Percentiles rank a stretch among this genome's conserved stretches.
Conservation (phyloP, 768 basidiomycete species). For the Leccinum variicolor region DNA sequence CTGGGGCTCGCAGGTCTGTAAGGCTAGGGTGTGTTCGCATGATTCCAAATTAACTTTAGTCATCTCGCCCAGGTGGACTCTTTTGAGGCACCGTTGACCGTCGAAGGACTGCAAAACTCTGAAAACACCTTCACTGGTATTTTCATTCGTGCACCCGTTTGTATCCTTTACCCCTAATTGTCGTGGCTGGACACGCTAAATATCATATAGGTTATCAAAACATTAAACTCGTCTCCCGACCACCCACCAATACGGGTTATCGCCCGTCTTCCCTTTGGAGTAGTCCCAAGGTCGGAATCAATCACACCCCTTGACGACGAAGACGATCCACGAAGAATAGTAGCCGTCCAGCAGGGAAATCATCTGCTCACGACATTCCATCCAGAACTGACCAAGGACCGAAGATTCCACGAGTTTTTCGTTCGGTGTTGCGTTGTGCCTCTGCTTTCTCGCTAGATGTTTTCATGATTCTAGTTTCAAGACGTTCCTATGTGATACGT, state of each 20-base stretch:
- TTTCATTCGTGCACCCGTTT: conserved; percentile 91
- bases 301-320: conserved; percentile 38
- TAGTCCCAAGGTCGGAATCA: conserved; percentile 40
- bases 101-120: conserved; percentile 59
- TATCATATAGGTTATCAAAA: conserved; percentile 56
- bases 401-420: conserved; percentile 91
- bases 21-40: neutral
- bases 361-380: conserved; percentile 91
- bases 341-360: conserved; percentile 81
- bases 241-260: conserved; percentile 66
- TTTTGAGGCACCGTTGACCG: conserved; percentile 75
- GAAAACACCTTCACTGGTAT: conserved; percentile 70
- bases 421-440: conserved; percentile 66
- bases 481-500: neutral
- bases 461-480: neutral
- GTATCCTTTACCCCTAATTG: conserved; percentile 18
- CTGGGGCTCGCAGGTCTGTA: conserved; percentile 83
- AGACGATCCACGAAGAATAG: conserved; percentile 63
- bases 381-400: conserved; percentile 86
- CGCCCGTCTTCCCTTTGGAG: conserved; percentile 58
- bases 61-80: conserved; percentile 66
- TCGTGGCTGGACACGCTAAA: neutral
- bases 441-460: conserved; percentile 9
- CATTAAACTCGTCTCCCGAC: conserved; percentile 42
- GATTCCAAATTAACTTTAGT: neutral